Evolutionary conservation across 805 yeast species (phyloP), one percentile per base, ranked within the genome.

Genomic region (Huiozyma naganishii): DNA sequence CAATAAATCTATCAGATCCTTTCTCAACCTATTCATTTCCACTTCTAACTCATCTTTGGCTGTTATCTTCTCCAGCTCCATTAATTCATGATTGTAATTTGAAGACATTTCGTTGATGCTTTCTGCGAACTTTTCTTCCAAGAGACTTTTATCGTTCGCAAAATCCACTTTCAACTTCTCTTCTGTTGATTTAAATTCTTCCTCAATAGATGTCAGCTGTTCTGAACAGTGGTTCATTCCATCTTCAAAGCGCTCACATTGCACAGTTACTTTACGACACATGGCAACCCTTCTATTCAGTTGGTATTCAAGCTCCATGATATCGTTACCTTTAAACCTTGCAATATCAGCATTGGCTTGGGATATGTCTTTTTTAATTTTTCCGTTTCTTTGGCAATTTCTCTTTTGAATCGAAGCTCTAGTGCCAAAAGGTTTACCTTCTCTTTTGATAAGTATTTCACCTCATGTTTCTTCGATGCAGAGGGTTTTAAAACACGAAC

Each of bases 251-350:
- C 35, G 10, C 32, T 42, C 41, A 10, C 23, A 30, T 8, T 35
- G 32, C n/a, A 32, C 9, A 33, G 46, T 48, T 13, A 52, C 27
- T 39, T 51, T 56, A 11, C 45, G 47, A 27, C 55, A 48, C 44
- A 56, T 43, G 2, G 50, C 48, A 7, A 48, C 45, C 34, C 52
- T 52, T 36, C 57, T 60, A n/a, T 52, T 50, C 3, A 56, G 50
- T 12, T 54, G 53, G 42, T 59, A 59, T 12, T 53, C 50, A 11
- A 58, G 39, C 32, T 54, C 58, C 10, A 65, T 64, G 11, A 61
- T 41, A 12, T 45, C 44, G 39, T 51, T 48, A 29, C 43, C 43
- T 27, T 47, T 42, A 17, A 37, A 37, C 29, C 36, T 46, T 5
- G 33, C 36, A 27, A 47, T 41, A 6, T 43, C 39, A 29, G 46